Conservation (phyloP, 495 filamentous ascomycete species). For the Staphylotrichum tortipilum region DNA sequence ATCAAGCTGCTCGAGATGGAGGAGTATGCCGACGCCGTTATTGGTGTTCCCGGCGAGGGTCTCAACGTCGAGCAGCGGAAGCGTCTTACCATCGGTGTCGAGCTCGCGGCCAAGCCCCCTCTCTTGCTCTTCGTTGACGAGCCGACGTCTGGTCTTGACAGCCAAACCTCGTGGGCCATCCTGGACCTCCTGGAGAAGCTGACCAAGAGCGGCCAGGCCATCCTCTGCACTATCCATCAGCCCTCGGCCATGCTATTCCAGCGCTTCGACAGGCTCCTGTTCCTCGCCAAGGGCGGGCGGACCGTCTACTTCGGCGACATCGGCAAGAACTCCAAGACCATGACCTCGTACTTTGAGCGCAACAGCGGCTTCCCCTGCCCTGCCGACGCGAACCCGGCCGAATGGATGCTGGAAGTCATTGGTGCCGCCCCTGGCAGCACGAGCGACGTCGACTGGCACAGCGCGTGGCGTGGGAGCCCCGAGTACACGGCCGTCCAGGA, state of each 20-base stretch:
- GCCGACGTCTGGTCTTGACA: constrained; percentile 76
- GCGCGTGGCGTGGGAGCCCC: constrained; percentile 66
- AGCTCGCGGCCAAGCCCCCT: constrained; percentile 81
- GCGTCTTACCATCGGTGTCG: constrained; percentile 81
- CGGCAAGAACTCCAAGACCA: constrained; percentile 63
- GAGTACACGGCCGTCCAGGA: constrained; percentile 60
- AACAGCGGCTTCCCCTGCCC: constrained; percentile 70
- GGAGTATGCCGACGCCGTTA: constrained; percentile 77
- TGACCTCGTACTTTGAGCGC: constrained; percentile 72
- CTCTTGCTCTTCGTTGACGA: constrained; percentile 90
- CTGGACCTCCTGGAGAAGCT: constrained; percentile 70
- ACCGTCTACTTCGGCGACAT: constrained; percentile 91
- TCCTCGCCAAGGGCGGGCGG: constrained; percentile 68
- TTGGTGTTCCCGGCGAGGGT: constrained; percentile 81
- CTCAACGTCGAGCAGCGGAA: constrained; percentile 92
- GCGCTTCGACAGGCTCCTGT: constrained; percentile 81
- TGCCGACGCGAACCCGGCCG: constrained; percentile 74
- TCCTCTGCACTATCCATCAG: constrained; percentile 91
- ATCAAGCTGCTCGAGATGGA: constrained; percentile 86
- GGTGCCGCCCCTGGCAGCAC: constrained; percentile 78
- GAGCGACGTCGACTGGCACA: constrained; percentile 72
- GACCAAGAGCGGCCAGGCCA: constrained; percentile 73
- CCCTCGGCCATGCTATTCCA: constrained; percentile 85
- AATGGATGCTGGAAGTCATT: constrained; percentile 94
- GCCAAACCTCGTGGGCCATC: constrained; percentile 82